These are phyloP conservation scores for Zelonia costaricensis DNA, from an alignment of 208 protist genomes.

Conservation along the genomic window DNA sequence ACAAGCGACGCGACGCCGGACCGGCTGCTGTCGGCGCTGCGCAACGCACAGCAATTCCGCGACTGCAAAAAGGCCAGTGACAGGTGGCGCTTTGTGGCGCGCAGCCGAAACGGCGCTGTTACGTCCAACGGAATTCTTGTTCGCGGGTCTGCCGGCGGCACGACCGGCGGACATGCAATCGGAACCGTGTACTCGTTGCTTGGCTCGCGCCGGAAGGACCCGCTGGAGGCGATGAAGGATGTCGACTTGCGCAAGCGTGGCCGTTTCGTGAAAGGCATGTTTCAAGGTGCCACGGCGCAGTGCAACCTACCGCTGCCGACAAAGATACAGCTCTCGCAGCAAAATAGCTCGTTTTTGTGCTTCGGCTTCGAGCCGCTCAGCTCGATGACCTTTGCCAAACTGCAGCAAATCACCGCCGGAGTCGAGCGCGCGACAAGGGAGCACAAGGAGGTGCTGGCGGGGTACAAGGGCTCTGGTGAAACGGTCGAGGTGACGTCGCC, in stretches of 20 bases:
- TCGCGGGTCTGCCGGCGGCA: constrained; percentile 22
- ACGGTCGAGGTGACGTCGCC: constrained; percentile 57
- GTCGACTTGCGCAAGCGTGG: constrained; percentile 79
- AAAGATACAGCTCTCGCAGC: constrained; percentile 78
- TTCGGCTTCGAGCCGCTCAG: constrained; percentile 85
- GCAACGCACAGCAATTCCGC: constrained; percentile 44
- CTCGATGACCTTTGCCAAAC: constrained; percentile 52
- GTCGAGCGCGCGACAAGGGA: constrained; percentile 67
- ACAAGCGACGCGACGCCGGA: constrained; percentile 31
- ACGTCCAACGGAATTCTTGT: constrained; percentile 86
- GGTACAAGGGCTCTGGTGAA: constrained; percentile 68
- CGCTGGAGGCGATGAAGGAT: constrained; percentile 73
- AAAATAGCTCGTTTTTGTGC: constrained; percentile 77
- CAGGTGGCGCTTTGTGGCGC: constrained; percentile 70
- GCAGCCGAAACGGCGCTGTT: constrained; percentile 73
- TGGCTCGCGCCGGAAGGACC: constrained; percentile 65
- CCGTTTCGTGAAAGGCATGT: constrained; percentile 80
- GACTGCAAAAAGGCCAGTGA: constrained; percentile 77
- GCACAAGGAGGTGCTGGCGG: constrained; percentile 58
- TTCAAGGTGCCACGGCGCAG: constrained; percentile 44
- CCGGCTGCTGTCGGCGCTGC: constrained; percentile 34
- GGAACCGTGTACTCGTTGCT: constrained; percentile 73
- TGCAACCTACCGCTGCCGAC: constrained; percentile 76
- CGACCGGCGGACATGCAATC: constrained; percentile 43
- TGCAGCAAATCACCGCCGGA: constrained; percentile 35